These are phyloP conservation scores for Tympanopsis confertula DNA, from an alignment of 2,329 filamentous ascomycete species.

Conservation along the genomic window DNA sequence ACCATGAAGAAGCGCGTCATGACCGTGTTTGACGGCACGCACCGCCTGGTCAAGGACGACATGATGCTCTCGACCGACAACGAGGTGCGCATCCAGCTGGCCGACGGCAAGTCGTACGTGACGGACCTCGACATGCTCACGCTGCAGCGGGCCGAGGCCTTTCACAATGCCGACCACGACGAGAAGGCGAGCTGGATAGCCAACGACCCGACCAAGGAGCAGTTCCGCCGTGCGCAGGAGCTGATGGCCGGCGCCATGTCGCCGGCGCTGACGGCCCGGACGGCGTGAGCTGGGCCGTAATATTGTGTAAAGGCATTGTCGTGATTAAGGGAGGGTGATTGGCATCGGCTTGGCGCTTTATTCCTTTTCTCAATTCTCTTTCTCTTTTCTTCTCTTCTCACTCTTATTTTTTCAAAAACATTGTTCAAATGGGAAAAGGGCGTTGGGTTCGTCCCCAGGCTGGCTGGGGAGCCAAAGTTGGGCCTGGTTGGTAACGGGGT, in stretches of 20 bases:
- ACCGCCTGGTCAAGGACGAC: slow-evolving; percentile 90
- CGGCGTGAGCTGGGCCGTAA: no score
- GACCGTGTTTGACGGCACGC: slow-evolving; percentile 78
- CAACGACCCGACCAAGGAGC: slow-evolving; percentile 54
- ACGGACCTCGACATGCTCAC: slow-evolving; percentile 91
- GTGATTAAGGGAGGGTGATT: slow-evolving; percentile 12
- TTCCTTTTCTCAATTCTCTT: slow-evolving; percentile 3
- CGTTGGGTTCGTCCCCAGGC: no score
- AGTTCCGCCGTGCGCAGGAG: slow-evolving; percentile 48
- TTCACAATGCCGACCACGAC: slow-evolving; percentile 68
- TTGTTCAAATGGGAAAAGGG: no score
- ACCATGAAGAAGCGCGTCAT: slow-evolving; percentile 96
- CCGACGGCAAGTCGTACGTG: slow-evolving; percentile 67
- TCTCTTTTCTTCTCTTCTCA: slow-evolving; percentile 3
- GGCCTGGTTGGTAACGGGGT: no score
- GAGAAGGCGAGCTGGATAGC: slow-evolving; percentile 80
- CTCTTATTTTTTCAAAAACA: slow-evolving; percentile 1
- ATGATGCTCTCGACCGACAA: slow-evolving; percentile 96
- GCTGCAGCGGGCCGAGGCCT: slow-evolving; percentile 73
- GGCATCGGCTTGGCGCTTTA: slow-evolving; percentile 7
- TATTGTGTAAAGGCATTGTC: slow-evolving; percentile 6
- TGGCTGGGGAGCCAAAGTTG: no score
- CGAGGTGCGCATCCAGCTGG: slow-evolving; percentile 77
- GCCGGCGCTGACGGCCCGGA: no score
- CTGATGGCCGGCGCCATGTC: slow-evolving; percentile 16